phyloP scores from a whole-genome alignment of 179 eudicot genomes.

The Sideroxylon spinosum region DNA sequence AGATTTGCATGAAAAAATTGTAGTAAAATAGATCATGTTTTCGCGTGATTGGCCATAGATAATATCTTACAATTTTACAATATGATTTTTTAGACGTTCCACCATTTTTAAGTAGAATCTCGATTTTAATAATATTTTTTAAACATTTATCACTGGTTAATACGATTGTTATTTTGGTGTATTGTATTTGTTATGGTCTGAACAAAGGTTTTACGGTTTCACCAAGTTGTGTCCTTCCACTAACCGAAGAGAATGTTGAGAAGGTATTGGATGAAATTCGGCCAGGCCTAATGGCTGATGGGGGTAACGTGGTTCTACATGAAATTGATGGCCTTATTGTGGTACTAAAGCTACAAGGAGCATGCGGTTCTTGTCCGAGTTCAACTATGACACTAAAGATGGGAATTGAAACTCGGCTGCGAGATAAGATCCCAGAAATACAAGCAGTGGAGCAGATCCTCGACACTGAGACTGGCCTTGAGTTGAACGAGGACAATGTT shows the following conservation, averaged over 20 bases:
- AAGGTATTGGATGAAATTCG: constrained; percentile 85
- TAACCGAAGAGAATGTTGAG: constrained; percentile 92
- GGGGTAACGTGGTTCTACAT: constrained; percentile 86
- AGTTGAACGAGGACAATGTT: constrained; percentile 75
- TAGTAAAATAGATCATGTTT: too few species aligned
- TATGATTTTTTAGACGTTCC: too few species aligned
- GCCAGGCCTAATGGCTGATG: constrained; percentile 92
- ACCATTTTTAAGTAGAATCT: too few species aligned
- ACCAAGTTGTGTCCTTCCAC: constrained; percentile 69
- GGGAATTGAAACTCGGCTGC: constrained; percentile 79
- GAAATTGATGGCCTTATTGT: constrained; percentile 92
- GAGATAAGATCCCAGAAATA: constrained; percentile 92
- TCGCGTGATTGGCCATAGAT: too few species aligned
- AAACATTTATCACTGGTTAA: too few species aligned
- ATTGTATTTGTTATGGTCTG: background rate
- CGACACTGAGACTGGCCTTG: constrained; percentile 89
- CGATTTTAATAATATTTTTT: too few species aligned
- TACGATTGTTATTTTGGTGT: background rate
- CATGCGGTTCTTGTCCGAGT: constrained; percentile 98
- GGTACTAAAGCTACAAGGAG: constrained; percentile 85
- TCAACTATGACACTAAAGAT: constrained; percentile 86
- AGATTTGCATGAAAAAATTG: too few species aligned
- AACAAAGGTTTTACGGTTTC: constrained; percentile 45
- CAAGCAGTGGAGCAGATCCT: constrained; percentile 74
- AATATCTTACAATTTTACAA: too few species aligned